A percentile compares a stretch with the other conserved stretches of the same genome.
Evolutionary conservation across 2,329 filamentous ascomycete genomes (phyloP).

Genomic region (Cercospora berteroae): DNA sequence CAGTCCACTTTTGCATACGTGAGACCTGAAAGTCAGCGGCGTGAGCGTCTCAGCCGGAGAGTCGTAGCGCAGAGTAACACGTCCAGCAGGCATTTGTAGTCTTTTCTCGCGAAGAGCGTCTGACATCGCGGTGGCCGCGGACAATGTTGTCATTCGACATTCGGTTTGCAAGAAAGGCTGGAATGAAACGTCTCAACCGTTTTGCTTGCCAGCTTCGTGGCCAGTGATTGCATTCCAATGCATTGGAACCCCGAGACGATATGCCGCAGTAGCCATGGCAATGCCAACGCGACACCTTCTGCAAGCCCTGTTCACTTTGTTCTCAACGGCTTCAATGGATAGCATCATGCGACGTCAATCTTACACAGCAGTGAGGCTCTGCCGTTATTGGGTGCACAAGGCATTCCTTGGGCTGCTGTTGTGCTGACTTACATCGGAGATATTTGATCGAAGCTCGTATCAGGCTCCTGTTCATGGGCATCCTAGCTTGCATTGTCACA

Average conservation of each 20-base stretch:
- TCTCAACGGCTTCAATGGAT: not conserved
- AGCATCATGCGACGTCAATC: not conserved
- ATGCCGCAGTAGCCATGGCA: not conserved
- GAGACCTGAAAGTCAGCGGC: not conserved
- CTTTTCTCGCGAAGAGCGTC: not conserved
- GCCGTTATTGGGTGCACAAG: not conserved
- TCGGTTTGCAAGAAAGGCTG: not conserved
- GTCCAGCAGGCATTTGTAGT: not conserved
- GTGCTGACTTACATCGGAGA: not conserved
- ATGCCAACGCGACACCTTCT: not conserved
- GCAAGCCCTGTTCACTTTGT: not conserved
- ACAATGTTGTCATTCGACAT: not conserved
- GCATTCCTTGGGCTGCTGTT: not conserved
- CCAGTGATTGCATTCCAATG: not conserved
- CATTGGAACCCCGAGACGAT: not conserved
- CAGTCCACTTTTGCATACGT: not conserved
- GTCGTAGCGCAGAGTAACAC: not conserved
- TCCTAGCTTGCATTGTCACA: not conserved
- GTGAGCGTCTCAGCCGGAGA: not conserved
- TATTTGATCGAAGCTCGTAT: not conserved
- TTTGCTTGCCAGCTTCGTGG: not conserved
- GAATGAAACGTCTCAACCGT: constrained; percentile 1
- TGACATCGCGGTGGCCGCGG: not conserved
- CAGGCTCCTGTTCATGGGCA: not conserved
- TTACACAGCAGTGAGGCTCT: not conserved